Evolutionary conservation across 1,284 basidiomycete species (phyloP), one percentile per base, ranked within the genome.

Genomic region (Paramarasmius palmivorus): DNA sequence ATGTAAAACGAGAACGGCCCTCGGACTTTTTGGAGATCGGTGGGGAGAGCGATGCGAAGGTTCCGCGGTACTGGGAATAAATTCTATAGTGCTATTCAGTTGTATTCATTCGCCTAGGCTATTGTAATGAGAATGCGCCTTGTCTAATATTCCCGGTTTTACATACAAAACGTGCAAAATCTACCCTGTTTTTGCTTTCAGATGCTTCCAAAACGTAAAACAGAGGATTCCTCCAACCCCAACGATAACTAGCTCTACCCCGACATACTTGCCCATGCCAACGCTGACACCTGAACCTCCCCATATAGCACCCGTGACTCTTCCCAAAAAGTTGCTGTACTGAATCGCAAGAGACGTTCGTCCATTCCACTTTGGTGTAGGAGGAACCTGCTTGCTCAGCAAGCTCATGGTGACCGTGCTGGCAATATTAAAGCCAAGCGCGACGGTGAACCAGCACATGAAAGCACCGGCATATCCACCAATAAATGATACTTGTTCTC

Each of bases 21-120:
- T 86, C 86, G 9, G 90, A 93, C 68, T 92, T 92, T 64, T 69
- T 91, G 63, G 90, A 92, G 63, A 79, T 91, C 9, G 77, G 74
- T 14, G 82, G 83, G 0, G 82, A 87, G 56, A 73, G 70, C 44
- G 83, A 86, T 35, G 73, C 65, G 58, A 90, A 92, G 70, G 71
- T 83, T 44, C 73, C 84, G 37, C 74, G 87, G 61, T 92, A 86
- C 62, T 92, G 88, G 88, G 90, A 92, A 72, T 91, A 67, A 52
- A 32, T n/a, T n/a, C n/a, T n/a, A n/a, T n/a, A n/a, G n/a, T n/a
- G n/a, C n/a, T n/a, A n/a, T n/a, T n/a, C 25, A 46, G 22, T 15
- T 46, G 9, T 49, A 29, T 47, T 32, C 29, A 6, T n/a, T n/a
- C n/a, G n/a, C n/a, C n/a, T n/a, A n/a, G n/a, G n/a, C n/a, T n/a